These are phyloP conservation scores for Aspergillus sclerotialis DNA, from an alignment of 2,329 filamentous ascomycete species.

Conservation along the genomic window DNA sequence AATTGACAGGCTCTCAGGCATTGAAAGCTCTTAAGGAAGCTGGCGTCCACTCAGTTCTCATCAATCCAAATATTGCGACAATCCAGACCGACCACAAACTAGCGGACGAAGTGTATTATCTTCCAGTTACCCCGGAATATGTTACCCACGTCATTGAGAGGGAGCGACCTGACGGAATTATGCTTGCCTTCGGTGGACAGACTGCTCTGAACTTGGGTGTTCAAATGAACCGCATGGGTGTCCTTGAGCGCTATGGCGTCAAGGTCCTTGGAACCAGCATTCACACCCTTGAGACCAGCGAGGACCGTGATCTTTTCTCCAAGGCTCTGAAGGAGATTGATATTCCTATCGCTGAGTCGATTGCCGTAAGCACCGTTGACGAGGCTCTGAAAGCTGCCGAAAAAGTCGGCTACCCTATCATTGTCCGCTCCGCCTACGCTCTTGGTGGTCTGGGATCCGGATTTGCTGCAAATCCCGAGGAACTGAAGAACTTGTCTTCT, in stretches of 20 bases:
- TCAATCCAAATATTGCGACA: slow-evolving; percentile 97
- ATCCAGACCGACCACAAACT: slow-evolving; percentile 96
- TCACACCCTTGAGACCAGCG: slow-evolving; percentile 85
- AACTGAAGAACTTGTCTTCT: slow-evolving; percentile 88
- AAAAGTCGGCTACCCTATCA: slow-evolving; percentile 90
- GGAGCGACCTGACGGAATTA: slow-evolving; percentile 92
- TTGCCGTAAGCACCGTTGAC: slow-evolving; percentile 84
- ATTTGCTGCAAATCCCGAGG: slow-evolving; percentile 89
- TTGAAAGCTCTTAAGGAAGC: slow-evolving; percentile 96
- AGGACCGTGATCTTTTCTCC: slow-evolving; percentile 93
- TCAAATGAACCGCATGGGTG: slow-evolving; percentile 90
- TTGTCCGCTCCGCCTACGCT: slow-evolving; percentile 93
- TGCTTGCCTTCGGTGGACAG: slow-evolving; percentile 95
- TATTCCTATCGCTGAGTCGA: slow-evolving; percentile 94
- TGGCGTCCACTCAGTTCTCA: slow-evolving; percentile 80
- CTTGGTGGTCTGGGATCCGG: slow-evolving; percentile 93
- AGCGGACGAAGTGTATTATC: slow-evolving; percentile 95
- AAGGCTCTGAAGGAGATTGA: slow-evolving; percentile 95
- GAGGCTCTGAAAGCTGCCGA: slow-evolving; percentile 84
- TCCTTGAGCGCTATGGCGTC: slow-evolving; percentile 92
- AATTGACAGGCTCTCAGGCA: slow-evolving; percentile 72
- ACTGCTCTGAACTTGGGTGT: slow-evolving; percentile 95
- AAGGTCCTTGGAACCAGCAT: slow-evolving; percentile 94
- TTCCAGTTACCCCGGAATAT: slow-evolving; percentile 96
- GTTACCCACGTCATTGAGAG: slow-evolving; percentile 95